Evolutionary conservation across 108 stramenopile genomes (phyloP), one percentile per base, ranked within the genome.

Genomic region (Skeletonema costatum): DNA sequence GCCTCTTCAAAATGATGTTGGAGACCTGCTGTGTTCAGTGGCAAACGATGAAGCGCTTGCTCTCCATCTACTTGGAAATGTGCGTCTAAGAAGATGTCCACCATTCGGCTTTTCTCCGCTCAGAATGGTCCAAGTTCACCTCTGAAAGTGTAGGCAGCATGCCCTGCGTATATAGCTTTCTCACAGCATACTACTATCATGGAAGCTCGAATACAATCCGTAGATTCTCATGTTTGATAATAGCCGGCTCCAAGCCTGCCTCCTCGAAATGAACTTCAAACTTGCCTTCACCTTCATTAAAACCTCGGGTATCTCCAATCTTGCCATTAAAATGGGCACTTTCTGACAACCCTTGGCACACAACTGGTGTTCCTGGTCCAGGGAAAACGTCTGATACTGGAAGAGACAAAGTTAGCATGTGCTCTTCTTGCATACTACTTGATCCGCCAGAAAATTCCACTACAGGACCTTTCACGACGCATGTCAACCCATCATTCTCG

Each of bases 261-360:
- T 61, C 60, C 16, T 31, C 60, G 25, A 61, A 61, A 61, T 61
- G 60, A 61, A 61, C 60, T 31, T 30, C 59, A 31, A 31, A 33
- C 32, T 14, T 14, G n/a, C 19, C 60, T 14, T 25, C 25, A 25
- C 25, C 25, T 25, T 5, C 14, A 14, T 61, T 33, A 14, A 5
- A n/a, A 31, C 16, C 31, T 61, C 60, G n/a, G 19, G n/a, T 16
- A 31, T 61, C 60, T 61, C 60, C 60, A 29, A 61, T 29, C 35
- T 61, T 61, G 60, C 60, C 60, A n/a, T 61, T 61, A 13, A 61
- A 21, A 21, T 61, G 60, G 9, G 59, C 25, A 2, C 29, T 30
- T 60, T 60, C 59, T 33, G 13, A 4, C 16, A 61, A 25, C 4
- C 60, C 60, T 4, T 61, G 60, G 21, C n/a, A 17, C 13, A 29